Base-by-base conservation (phyloP, 495 filamentous ascomycete species). In the Lepidopterella palustris region DNA sequence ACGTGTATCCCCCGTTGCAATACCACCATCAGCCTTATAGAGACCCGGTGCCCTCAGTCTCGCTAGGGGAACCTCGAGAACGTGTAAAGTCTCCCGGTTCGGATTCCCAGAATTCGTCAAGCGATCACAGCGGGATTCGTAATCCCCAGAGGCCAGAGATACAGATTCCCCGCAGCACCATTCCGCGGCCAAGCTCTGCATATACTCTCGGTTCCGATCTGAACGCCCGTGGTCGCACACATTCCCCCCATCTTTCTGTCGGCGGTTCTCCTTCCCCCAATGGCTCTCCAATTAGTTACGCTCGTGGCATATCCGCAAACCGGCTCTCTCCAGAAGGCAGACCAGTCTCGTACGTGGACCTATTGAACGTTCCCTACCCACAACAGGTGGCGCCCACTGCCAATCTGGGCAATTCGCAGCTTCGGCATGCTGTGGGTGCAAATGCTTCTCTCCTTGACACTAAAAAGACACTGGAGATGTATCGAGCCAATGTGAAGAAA, bases 391-490 rank as follows among this genome's bases (percentile, higher is more conserved):
- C 90, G 10, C 85, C 85, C 1, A 82, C 86, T 0, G 69, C 82
- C n/a, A 82, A 84, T 9, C 78, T 90, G 55, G 87, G 95, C 69
- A 93, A 96, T 65, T 80, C 86, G 2, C 78, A 86, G 52, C 76
- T 99, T 23, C 84, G 85, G 55, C 80, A 80, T 45, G 81, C 80
- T n/a, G 85, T 97, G 15, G 93, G 93, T 20, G 85, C 81, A 61
- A 92, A 93, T 70, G 92, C 92, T 18, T 95, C 90, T 1, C 77
- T 97, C 9, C 79, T 99, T 25, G 92, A 90, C 68, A 86, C 89
- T 31, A 86, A 88, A 67, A 86, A 96, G 69, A 97, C 93, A 1
- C 79, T 99, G 57, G 92, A 97, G 59, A 96, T 97, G 92, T 99
- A 99, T 68, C 80, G 95, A 27, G 84, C 85, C 40, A 97, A 96